These are phyloP conservation scores for Puccinellia tenuiflora DNA, from an alignment of 176 grass and related monocot species.

Conservation along the genomic window DNA sequence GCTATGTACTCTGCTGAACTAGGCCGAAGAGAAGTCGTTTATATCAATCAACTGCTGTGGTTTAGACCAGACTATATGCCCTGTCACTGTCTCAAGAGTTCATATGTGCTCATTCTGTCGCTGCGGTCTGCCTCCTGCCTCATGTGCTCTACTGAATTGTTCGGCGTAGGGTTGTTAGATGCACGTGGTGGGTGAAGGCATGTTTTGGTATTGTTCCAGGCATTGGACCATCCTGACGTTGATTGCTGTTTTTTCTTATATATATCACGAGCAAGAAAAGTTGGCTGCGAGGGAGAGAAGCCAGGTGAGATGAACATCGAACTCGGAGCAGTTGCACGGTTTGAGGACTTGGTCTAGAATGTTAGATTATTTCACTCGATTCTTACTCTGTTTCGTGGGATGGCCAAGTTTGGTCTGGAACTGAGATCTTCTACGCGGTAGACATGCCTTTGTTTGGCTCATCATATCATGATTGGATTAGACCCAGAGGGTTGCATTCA, in stretches of 20 bases:
- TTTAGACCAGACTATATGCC: slow-evolving; percentile 3
- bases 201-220: neutral
- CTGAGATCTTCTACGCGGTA: no score
- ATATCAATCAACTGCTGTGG: neutral
- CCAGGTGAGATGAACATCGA: neutral
- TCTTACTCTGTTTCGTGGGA: no score
- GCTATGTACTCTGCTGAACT: slow-evolving; percentile 19
- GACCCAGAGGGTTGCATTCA: neutral
- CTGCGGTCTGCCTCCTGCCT: no score
- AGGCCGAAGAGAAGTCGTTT: neutral
- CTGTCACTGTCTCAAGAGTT: neutral
- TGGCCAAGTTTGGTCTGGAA: no score
- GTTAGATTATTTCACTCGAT: no score
- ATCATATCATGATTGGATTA: neutral
- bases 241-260: neutral
- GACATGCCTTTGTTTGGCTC: neutral
- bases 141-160: no score
- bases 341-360: no score
- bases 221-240: neutral
- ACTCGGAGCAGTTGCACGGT: no score
- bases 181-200: neutral
- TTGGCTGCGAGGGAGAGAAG: neutral
- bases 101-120: neutral
- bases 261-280: neutral
- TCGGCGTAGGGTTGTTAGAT: neutral